Conservation (phyloP, 768 basidiomycete genomes). For the Bullera alba region DNA sequence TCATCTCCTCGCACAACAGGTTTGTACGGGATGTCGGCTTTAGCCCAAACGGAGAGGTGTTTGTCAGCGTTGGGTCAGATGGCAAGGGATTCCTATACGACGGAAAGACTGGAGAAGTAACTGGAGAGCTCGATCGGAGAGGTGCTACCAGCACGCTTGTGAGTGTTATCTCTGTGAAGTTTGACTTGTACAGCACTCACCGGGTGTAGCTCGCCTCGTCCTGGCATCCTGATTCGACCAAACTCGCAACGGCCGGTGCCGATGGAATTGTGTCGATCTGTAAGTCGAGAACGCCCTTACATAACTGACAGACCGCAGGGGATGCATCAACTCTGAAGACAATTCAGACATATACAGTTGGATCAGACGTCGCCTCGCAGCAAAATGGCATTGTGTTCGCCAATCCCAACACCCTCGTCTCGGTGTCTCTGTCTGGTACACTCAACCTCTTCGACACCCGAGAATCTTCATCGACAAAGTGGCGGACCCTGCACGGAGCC, state of each 20-base stretch:
- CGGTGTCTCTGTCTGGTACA: conserved; percentile 72
- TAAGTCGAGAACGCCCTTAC: conserved; percentile 45
- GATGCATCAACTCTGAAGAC: conserved; percentile 68
- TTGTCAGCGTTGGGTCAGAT: conserved; percentile 85
- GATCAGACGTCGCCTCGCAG: conserved; percentile 67
- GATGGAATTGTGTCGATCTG: conserved; percentile 85
- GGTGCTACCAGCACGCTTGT: conserved; percentile 29
- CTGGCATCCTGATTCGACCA: conserved; percentile 73
- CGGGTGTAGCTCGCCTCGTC: conserved; percentile 49
- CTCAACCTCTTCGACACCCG: conserved; percentile 77
- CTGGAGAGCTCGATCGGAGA: conserved; percentile 51
- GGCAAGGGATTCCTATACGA: conserved; percentile 77
- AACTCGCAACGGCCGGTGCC: conserved; percentile 71
- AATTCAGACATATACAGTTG: conserved; percentile 63
- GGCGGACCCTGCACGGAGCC: conserved; percentile 57
- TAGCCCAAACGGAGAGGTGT: conserved; percentile 69
- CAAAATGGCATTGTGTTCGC: conserved; percentile 83
- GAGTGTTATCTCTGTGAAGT: background rate
- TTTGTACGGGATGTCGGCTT: conserved; percentile 88
- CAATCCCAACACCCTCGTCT: conserved; percentile 63
- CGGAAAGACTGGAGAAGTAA: conserved; percentile 75
- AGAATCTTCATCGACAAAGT: conserved; percentile 55
- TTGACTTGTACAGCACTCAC: background rate
- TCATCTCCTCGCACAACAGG: conserved; percentile 78
- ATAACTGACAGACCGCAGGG: conserved; percentile 53